Evolutionary conservation across 805 yeast genomes (phyloP).

Genomic region (Schwanniomyces sp.): DNA sequence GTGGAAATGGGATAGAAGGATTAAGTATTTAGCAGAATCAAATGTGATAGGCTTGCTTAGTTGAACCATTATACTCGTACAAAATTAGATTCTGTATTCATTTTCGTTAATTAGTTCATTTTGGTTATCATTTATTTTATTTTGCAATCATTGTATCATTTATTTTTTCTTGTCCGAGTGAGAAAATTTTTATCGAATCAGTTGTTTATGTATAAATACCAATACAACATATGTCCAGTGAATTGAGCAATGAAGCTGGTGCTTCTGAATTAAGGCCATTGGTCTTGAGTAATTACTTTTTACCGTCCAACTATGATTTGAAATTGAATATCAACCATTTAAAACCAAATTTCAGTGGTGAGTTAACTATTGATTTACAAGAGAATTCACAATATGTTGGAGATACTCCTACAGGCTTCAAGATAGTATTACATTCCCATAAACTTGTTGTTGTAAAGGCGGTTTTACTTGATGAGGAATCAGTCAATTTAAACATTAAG

Average conservation of each 20-base stretch:
- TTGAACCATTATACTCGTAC: too few species aligned
- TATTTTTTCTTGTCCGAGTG: background rate
- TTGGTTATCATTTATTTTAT: background rate
- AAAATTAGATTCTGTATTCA: too few species aligned
- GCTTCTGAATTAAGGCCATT: background rate
- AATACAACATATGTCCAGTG: background rate
- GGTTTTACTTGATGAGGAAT: slow-evolving; percentile 14
- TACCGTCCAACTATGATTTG: slow-evolving; percentile 42
- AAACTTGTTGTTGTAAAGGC: slow-evolving; percentile 42
- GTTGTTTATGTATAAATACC: background rate
- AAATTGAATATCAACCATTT: slow-evolving; percentile 38
- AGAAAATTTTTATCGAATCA: background rate
- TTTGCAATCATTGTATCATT: background rate
- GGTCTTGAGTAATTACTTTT: slow-evolving; percentile 10
- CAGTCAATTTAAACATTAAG: slow-evolving; percentile 22
- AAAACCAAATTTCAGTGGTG: slow-evolving; percentile 50
- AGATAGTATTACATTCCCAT: slow-evolving; percentile 39
- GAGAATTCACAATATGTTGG: slow-evolving; percentile 19
- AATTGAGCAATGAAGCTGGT: background rate
- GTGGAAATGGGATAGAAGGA: background rate
- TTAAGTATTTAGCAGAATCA: too few species aligned
- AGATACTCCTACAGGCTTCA: slow-evolving; percentile 4
- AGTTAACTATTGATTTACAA: slow-evolving; percentile 28
- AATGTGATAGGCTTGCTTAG: too few species aligned
- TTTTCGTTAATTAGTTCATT: background rate